Percentiles rank a stretch among this genome's conserved stretches.
Evolutionary conservation across 1,139 yeast genomes (phyloP).

Genomic region (Pichia sp.): DNA sequence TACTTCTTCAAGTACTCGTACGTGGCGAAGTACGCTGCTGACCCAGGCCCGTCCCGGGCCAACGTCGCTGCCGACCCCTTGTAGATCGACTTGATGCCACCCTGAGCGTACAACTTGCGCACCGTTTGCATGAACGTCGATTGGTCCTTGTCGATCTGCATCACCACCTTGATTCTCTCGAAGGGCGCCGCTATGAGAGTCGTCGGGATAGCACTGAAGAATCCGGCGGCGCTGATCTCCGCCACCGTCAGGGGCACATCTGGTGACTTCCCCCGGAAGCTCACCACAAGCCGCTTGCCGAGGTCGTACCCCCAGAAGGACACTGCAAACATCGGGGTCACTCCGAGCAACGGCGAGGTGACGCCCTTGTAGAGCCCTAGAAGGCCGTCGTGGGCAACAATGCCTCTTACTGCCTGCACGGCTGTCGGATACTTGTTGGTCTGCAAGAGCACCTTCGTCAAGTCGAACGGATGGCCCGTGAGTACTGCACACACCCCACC

Average conservation of each 20-base stretch:
- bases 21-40: slow-evolving; percentile 94
- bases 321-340: slow-evolving; percentile 97
- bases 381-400: slow-evolving; percentile 69
- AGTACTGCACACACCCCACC: slow-evolving; percentile 83
- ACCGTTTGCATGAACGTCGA: slow-evolving; percentile 53
- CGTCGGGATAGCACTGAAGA: slow-evolving; percentile 90
- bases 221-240: slow-evolving; percentile 90
- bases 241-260: slow-evolving; percentile 35
- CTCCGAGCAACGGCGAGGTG: slow-evolving; percentile 81
- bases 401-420: slow-evolving; percentile 61
- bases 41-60: slow-evolving; percentile 97
- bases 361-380: slow-evolving; percentile 88
- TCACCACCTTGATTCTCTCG: slow-evolving; percentile 90
- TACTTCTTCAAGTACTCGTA: slow-evolving; percentile 74
- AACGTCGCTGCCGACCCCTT: slow-evolving; percentile 90
- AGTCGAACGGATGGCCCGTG: slow-evolving; percentile 95
- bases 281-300: slow-evolving; percentile 71
- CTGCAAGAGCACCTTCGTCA: slow-evolving; percentile 88
- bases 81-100: slow-evolving; percentile 81
- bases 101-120: slow-evolving; percentile 66
- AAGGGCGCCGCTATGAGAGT: slow-evolving; percentile 95
- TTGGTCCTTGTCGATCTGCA: slow-evolving; percentile 60
- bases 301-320: slow-evolving; percentile 98
- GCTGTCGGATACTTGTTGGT: slow-evolving; percentile 64
- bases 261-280: slow-evolving; percentile 38